Base-by-base conservation (phyloP, 2,329 filamentous ascomycete genomes). In the Sporothrix humicola region DNA sequence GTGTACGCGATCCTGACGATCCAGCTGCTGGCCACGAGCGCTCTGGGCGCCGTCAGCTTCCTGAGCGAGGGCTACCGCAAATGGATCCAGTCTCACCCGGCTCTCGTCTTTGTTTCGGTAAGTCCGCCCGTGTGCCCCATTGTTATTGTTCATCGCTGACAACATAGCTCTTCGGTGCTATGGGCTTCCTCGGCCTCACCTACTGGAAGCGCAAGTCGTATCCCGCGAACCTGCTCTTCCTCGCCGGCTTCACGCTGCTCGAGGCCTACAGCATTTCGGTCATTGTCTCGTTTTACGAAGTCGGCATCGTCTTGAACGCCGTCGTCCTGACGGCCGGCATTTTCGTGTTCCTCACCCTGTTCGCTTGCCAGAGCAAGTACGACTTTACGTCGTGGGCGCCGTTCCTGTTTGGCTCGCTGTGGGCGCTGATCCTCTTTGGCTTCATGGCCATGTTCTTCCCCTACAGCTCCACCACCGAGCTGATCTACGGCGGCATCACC, bases 341-440 rank as follows among this genome's bases (percentile, higher is more conserved):
- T 80, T 95, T 95, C 80, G 85, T 93, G 78, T 90, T 93, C 79
- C 88, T 94, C 70, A 93, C 92, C 0, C 83, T 95, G 61, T 98
- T 99, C 82, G 96, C 96, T 69, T 97, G 95, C 88, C 96, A 99
- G 86, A 93, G 93, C 77, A 97, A 97, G 82, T 99, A 99, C 81
- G 96, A 99, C 85, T 99, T 99, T 82, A 98, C 95, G 1, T 92
- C 90, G 76, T 99, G 96, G 95, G 93, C 95, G 86, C 95, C 96
- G 20, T 98, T 98, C 81, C 89, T 98, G 3, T 97, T 97, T 79
- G 95, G 95, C 74, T 91, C 87, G 0, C 88, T 99, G 20, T 98
- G 96, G 96, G 91, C 93, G 7, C 84, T 98, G 74, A 87, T 99
- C 76, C 86, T 99, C 56, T 98, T 98, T 80, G 93, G 96, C 69